These are phyloP conservation scores for Aristolochia contorta DNA, from an alignment of 164 flowering plant genomes.

Conservation along the genomic window DNA sequence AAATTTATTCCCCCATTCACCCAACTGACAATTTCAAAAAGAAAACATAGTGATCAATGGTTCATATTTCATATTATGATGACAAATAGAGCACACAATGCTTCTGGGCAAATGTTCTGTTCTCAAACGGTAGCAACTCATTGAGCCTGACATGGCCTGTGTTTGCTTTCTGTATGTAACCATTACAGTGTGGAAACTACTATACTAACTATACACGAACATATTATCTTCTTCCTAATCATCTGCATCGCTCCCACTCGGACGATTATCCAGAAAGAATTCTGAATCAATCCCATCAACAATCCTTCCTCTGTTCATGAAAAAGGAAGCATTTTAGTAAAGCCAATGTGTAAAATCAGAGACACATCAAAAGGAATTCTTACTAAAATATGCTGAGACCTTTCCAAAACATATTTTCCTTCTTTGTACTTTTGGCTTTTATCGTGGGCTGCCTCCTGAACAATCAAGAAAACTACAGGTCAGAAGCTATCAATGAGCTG, in stretches of 20 bases:
- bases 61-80: no score
- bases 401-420: conserved; percentile 78
- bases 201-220: no score
- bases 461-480: background rate
- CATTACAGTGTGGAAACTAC: no score
- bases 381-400: conserved; percentile 22
- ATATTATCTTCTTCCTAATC: conserved; percentile 9
- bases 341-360: background rate
- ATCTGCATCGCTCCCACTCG: conserved; percentile 44
- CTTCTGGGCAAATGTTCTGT: no score
- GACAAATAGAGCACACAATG: no score
- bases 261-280: conserved; percentile 38
- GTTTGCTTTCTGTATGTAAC: no score
- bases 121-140: no score
- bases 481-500: no score
- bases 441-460: conserved; percentile 62
- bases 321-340: background rate
- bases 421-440: conserved; percentile 69
- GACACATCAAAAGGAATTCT: background rate
- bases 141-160: no score
- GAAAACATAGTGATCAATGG: no score
- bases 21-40: no score
- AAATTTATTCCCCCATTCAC: no score
- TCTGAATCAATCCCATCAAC: conserved; percentile 47
- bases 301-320: conserved; percentile 43